Base-by-base conservation (phyloP, 2,329 filamentous ascomycete species). In the Chrysosporium queenslandicum region DNA sequence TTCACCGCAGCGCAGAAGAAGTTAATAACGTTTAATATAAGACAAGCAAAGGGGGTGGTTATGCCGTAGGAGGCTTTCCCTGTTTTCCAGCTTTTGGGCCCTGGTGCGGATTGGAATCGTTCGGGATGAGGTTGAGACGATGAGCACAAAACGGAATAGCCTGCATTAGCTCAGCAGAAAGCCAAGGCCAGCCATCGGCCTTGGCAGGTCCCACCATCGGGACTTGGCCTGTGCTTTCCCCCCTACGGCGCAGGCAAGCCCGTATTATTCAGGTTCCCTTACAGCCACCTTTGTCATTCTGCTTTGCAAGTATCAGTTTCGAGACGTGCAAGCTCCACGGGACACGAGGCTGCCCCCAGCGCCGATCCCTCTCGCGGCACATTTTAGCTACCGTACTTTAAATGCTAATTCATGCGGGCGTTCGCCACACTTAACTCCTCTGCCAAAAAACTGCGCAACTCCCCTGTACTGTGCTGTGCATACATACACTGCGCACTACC, bases 151-250 rank as follows among this genome's bases (percentile, higher is more conserved):
- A 34, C 5, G 32, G 32, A 14, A 40, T 11, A 16, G 39, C 4
- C 11, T 16, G 23, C 12, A 40, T 40, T 21, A 40, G 12, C n/a
- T 29, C 23, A 41, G 9, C 32, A 4, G 12, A 7, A 12, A 12
- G 32, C 32, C 8, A 34, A n/a, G 32, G 14, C 5, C 7, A 34
- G 32, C 32, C 7, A 25, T 2, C 7, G 1, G 41, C 1, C 49
- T 52, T 46, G 49, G 49, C 49, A 50, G 40, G 29, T 25, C 27
- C 40, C 40, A 46, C 49, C 11, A 14, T 20, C 41, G 16, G 41
- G 30, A 39, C 49, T 52, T 52, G 49, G 49, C 49, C 49, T 40
- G 42, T 52, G 49, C 49, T 32, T 18, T n/a, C n/a, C n/a, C n/a
- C n/a, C n/a, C n/a, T n/a, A n/a, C n/a, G n/a, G n/a, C n/a, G n/a